Conservation (phyloP, 345 rosid species). For the Hypericum perforatum region DNA sequence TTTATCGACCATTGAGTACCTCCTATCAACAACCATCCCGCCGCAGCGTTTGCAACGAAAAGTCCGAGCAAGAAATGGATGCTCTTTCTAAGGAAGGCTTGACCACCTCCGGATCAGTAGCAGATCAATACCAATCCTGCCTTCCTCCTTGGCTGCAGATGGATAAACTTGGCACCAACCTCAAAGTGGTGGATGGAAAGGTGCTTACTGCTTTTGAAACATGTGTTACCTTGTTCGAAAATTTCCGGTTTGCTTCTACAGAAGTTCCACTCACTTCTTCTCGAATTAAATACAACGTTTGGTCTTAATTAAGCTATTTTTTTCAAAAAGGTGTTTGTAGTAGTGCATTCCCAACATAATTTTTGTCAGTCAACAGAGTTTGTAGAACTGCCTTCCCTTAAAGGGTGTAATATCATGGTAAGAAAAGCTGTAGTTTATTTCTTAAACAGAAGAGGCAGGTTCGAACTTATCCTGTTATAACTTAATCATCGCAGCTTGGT, state of each 20-base stretch:
- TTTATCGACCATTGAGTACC: constrained; percentile 31
- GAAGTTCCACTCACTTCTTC: not conserved
- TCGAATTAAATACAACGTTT: not conserved
- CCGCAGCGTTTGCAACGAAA: constrained; percentile 31
- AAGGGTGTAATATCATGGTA: no score
- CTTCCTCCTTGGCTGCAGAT: constrained; percentile 70
- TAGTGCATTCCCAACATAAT: no score
- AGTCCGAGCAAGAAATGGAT: constrained; percentile 34
- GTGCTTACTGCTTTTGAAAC: constrained; percentile 26
- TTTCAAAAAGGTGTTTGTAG: no score
- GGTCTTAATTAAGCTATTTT: not conserved
- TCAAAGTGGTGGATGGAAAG: constrained; percentile 30
- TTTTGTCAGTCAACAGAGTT: no score
- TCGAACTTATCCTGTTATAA: not conserved
- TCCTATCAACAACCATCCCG: constrained; percentile 21
- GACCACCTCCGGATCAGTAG: constrained; percentile 33
- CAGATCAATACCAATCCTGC: constrained; percentile 47
- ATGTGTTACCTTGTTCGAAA: constrained; percentile 2
- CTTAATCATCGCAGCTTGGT: not conserved
- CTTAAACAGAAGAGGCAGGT: not conserved
- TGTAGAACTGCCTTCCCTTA: no score
- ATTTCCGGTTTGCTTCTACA: constrained; percentile 3
- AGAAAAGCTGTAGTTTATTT: no score
- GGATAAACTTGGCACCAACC: constrained; percentile 37
- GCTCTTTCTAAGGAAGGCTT: constrained; percentile 28